Base-by-base conservation (phyloP, 2,329 filamentous ascomycete genomes). In the Gnomoniopsis smithogilvyi region DNA sequence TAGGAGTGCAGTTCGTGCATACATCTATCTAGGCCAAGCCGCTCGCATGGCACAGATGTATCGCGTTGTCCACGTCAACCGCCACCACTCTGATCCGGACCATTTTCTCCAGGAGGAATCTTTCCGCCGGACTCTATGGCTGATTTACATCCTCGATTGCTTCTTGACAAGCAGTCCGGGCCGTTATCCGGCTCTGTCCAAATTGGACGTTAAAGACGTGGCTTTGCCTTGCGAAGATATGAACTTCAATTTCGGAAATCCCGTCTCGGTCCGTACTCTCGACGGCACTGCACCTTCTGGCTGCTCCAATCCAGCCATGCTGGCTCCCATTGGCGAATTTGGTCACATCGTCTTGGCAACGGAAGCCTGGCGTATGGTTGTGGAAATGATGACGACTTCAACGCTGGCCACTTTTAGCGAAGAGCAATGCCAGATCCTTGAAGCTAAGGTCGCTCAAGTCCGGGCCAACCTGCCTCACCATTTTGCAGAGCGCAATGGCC, bases 11-110 rank as follows among this genome's bases (percentile, higher is more conserved):
- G 81, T 86, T 33, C 81, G 83, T 19, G 83, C 83, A 62, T 86
- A 86, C 74, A 80, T 85, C 68, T 85, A 85, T 67, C 76, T 86
- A 24, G 83, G 83, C 63, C 83, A 86, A 67, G 83, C 83, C 34
- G 79, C 82, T n/a, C 81, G 83, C 60, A 85, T 86, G 82, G 78
- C 83, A 34, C 83, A 86, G 72, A 86, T 86, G 83, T 85, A 81
- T 65, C 78, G 82, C 63, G 81, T 86, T 58, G 78, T 86, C 49
- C 81, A 84, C 64, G 77, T 76, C 45, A 82, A 84, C 64, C 78
- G 82, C 64, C 71, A 75, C 46, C 74, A 77, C 17, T 69, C 72
- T 41, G 80, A 82, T 45, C 77, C 79, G n/a, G 82, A 85, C 64
- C 80, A 82, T 65, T 86, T 86, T 67, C 77, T 85, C 14, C 80